Evolutionary conservation across 2,329 filamentous ascomycete genomes (phyloP), one percentile per base, ranked within the genome.

Genomic region (Alternaria brassicicola): DNA sequence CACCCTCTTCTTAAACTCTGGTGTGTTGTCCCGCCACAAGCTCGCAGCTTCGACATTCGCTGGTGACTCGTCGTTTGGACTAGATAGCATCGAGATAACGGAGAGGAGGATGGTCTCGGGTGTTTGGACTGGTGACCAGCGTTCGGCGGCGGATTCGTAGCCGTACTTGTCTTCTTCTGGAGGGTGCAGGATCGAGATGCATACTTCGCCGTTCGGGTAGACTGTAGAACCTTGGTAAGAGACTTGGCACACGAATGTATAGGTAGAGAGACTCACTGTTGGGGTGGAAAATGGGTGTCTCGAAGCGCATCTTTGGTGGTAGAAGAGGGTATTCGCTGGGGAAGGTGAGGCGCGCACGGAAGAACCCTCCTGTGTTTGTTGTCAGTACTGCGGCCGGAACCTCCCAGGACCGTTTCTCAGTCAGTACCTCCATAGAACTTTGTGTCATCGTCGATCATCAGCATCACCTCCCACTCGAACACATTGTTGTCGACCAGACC

Each of bases 391-490:
- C 12, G 6, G 28, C 6, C 7, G 10, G 5, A 13, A 33, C n/a
- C 19, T 35, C 6, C 2, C 15, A 28, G 10, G n/a, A 25, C n/a
- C n/a, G 23, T 21, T 4, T 19, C 9, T 31, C 3, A 8, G 7
- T 28, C n/a, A 25, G 23, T 80, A 94, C 93, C 93, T 71, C 93
- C 93, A 71, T 97, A 97, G 78, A 91, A 91, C 79, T 93, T 94
- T 79, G 91, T 93, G 74, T 96, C 93, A 70, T 97, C 93, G 62
- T 88, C 92, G 66, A 98, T 94, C 94, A 99, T 98, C 61, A 99
- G 87, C 91, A 97, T 97, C 19, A 98, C 93, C 78, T 98, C 93
- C 95, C 95, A 99, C 81, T 96, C 91, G 67, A 97, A 97, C 9
- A 98, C 88, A 76, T 96, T 90, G 77, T 90, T 91, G 71, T 89